Conservation (phyloP, 2,329 filamentous ascomycete species). For the Rhynchosporium agropyri region DNA sequence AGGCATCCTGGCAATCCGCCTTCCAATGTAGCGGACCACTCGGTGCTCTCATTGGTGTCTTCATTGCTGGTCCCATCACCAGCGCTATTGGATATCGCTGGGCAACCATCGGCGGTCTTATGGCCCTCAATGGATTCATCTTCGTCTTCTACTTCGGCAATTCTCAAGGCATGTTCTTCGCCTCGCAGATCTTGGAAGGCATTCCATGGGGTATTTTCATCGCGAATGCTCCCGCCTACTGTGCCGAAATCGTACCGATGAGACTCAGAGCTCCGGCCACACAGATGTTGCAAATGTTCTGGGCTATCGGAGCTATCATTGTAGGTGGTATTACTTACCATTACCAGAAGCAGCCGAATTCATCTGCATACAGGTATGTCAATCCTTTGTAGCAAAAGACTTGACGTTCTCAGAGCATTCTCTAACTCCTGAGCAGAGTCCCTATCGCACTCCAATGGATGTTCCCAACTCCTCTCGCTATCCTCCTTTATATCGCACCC, state of each 20-base stretch:
- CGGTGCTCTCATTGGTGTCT: slow-evolving; percentile 63
- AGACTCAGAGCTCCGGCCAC: slow-evolving; percentile 59
- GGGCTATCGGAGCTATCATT: slow-evolving; percentile 64
- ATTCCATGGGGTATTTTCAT: slow-evolving; percentile 69
- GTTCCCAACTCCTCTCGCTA: slow-evolving; percentile 54
- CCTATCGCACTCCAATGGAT: slow-evolving; percentile 57
- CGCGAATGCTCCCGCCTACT: slow-evolving; percentile 66
- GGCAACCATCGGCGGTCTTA: slow-evolving; percentile 56
- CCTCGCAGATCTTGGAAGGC: slow-evolving; percentile 61
- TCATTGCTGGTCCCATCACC: slow-evolving; percentile 61
- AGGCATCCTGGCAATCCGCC: slow-evolving; percentile 59
- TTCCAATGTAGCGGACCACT: slow-evolving; percentile 57
- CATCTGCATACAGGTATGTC: slow-evolving; percentile 47
- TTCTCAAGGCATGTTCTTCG: slow-evolving; percentile 48
- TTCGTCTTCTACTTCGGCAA: slow-evolving; percentile 50
- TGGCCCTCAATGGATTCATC: slow-evolving; percentile 54
- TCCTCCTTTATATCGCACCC: slow-evolving; percentile 51
- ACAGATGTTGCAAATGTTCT: slow-evolving; percentile 68
- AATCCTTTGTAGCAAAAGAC: slow-evolving; percentile 31
- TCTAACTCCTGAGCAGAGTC: slow-evolving; percentile 47
- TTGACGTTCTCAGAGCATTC: slow-evolving; percentile 23
- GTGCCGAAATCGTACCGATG: slow-evolving; percentile 62
- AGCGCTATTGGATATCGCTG: slow-evolving; percentile 61
- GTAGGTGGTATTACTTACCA: slow-evolving; percentile 59
- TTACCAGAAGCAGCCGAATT: slow-evolving; percentile 48